These are phyloP conservation scores for Chalciporus piperatoides DNA, from an alignment of 1,284 basidiomycete genomes.

Conservation along the genomic window DNA sequence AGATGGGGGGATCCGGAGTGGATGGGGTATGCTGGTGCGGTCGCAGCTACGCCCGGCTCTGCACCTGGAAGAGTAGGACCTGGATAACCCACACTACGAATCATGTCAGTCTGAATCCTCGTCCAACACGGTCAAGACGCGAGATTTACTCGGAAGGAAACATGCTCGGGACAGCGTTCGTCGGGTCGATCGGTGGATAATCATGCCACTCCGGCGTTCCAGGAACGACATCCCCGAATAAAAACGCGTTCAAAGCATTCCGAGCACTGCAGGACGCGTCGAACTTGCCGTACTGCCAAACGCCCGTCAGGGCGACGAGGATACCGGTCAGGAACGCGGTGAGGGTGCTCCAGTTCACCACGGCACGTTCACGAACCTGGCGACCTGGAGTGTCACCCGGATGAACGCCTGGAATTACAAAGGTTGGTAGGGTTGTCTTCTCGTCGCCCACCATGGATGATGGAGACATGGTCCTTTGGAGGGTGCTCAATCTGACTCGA, in stretches of 20 bases:
- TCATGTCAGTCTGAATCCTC: neutral
- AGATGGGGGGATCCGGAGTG: constrained; percentile 67
- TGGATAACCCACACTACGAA: constrained; percentile 61
- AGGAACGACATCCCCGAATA: constrained; percentile 1
- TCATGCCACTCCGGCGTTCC: constrained; percentile 17
- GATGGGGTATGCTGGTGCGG: constrained; percentile 70
- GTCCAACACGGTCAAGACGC: neutral
- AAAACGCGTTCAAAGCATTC: neutral
- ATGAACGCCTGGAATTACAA: neutral
- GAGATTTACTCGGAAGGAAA: constrained; percentile 7
- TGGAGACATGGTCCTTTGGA: neutral
- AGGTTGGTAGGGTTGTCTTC: neutral
- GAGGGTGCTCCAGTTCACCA: constrained; percentile 2
- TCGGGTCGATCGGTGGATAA: constrained; percentile 11
- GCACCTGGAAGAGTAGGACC: constrained; percentile 84
- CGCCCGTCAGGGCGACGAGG: constrained; percentile 7
- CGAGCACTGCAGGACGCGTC: constrained; percentile 1
- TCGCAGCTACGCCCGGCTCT: constrained; percentile 72
- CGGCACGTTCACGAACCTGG: neutral
- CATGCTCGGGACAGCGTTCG: constrained; percentile 10
- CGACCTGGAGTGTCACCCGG: neutral
- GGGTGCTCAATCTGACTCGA: no score
- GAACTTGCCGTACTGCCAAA: constrained; percentile 7
- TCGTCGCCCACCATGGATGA: neutral
- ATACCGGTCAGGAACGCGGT: constrained; percentile 14